A percentile compares a stretch with the other conserved stretches of the same genome.
These are phyloP conservation scores for Lepraria neglecta DNA, from an alignment of 495 filamentous ascomycete genomes.

Conservation along the genomic window DNA sequence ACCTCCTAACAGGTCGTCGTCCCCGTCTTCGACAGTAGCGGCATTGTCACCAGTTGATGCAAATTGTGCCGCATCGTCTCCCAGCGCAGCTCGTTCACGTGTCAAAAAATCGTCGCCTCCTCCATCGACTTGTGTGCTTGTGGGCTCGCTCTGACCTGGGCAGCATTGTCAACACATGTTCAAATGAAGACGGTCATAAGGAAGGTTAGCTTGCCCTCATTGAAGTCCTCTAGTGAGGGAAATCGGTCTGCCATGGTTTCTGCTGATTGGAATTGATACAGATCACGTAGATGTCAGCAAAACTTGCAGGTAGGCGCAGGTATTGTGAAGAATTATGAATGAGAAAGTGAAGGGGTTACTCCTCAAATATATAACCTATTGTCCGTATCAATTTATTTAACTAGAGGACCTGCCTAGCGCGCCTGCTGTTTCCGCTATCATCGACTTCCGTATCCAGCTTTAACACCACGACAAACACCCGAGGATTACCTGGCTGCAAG, in stretches of 20 bases:
- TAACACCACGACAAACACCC: constrained; percentile 18
- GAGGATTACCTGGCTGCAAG: constrained; percentile 11
- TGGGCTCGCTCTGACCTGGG: constrained; percentile 54
- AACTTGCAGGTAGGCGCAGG: neutral
- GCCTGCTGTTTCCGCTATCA: neutral
- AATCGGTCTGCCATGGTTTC: constrained; percentile 89
- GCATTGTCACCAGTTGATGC: constrained; percentile 68
- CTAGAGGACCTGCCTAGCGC: neutral
- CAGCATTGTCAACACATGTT: constrained; percentile 13
- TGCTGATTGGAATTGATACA: neutral
- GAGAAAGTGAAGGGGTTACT: neutral
- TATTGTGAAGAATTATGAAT: too few relatives aligned
- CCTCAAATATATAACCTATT: neutral
- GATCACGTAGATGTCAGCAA: neutral
- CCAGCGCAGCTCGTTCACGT: constrained; percentile 80
- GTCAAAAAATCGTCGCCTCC: constrained; percentile 75
- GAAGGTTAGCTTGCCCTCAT: constrained; percentile 58
- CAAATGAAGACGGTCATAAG: constrained; percentile 29
- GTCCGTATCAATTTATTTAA: neutral
- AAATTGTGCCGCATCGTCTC: constrained; percentile 90
- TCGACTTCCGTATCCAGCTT: constrained; percentile 22
- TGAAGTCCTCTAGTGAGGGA: constrained; percentile 92
- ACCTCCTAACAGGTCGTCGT: constrained; percentile 70
- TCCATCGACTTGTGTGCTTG: constrained; percentile 38
- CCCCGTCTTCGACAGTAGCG: constrained; percentile 44